phyloP scores from a whole-genome alignment of 2,329 filamentous ascomycete species.

The Hortaea sp. region DNA sequence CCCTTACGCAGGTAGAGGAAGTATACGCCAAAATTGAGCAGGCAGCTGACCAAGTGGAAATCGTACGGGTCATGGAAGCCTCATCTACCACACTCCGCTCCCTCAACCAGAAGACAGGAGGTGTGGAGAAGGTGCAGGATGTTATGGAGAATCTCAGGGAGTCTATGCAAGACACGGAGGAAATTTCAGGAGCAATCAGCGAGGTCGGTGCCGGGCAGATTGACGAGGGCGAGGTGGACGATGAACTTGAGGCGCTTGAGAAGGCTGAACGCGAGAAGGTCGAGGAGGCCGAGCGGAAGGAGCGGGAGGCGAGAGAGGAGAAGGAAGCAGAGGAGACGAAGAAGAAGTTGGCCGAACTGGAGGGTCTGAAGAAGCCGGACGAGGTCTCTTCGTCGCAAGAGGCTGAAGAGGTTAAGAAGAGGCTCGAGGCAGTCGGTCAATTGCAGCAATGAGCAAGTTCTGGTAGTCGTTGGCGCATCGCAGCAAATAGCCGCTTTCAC shows the following conservation, averaged over 20 bases:
- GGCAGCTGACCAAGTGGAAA: conserved; percentile 72
- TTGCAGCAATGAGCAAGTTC: not conserved
- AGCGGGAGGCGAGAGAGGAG: conserved; percentile 36
- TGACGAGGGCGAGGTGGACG: conserved; percentile 77
- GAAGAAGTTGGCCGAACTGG: conserved; percentile 25
- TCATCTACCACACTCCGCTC: conserved; percentile 61
- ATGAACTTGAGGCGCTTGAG: conserved; percentile 73
- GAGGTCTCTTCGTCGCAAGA: not conserved
- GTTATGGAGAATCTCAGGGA: conserved; percentile 65
- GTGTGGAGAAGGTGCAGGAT: conserved; percentile 62
- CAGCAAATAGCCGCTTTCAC: too few relatives aligned
- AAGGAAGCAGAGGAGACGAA: conserved; percentile 30
- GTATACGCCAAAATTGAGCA: conserved; percentile 76
- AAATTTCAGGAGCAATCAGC: conserved; percentile 67
- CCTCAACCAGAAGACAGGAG: conserved; percentile 69
- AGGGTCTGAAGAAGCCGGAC: conserved; percentile 5
- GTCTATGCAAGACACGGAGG: conserved; percentile 72
- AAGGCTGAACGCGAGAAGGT: conserved; percentile 33
- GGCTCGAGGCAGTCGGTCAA: not conserved
- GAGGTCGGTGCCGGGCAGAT: conserved; percentile 45
- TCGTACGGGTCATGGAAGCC: conserved; percentile 73
- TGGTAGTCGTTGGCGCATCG: not conserved
- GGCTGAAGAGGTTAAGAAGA: not conserved
- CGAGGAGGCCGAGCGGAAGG: conserved; percentile 67
- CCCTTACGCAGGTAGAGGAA: conserved; percentile 71